Evolutionary conservation across 257 asterid genomes (phyloP).

Genomic region (Scutellaria barbata): DNA sequence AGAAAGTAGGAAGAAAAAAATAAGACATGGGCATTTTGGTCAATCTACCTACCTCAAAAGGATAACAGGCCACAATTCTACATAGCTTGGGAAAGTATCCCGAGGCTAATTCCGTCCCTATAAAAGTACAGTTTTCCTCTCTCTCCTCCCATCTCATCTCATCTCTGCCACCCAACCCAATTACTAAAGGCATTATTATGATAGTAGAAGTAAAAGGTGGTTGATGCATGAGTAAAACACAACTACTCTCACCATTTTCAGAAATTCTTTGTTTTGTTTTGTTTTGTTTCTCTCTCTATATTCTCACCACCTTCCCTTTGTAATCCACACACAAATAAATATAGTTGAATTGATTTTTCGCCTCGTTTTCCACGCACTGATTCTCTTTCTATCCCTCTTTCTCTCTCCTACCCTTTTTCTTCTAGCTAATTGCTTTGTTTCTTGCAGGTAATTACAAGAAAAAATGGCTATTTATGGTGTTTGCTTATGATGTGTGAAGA

Average conservation of each 20-base stretch:
- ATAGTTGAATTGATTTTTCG: constrained; percentile 17
- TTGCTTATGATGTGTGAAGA: not conserved
- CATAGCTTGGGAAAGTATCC: constrained; percentile 21
- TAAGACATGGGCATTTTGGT: not conserved
- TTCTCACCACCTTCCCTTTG: constrained; percentile 39
- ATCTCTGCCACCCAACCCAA: constrained; percentile 28
- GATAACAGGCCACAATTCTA: constrained; percentile 10
- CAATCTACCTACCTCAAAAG: constrained; percentile 12
- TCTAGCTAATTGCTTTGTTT: not conserved
- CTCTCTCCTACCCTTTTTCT: not conserved
- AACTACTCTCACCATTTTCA: constrained; percentile 34
- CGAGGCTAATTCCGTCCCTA: constrained; percentile 30
- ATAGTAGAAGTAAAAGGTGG: constrained; percentile 68
- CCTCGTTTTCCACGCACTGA: constrained; percentile 35
- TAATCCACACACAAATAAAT: constrained; percentile 29
- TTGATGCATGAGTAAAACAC: constrained; percentile 75
- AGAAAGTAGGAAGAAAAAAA: too few relatives aligned
- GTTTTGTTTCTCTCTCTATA: constrained; percentile 18
- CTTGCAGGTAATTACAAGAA: constrained; percentile 16
- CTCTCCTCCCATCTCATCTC: constrained; percentile 22
- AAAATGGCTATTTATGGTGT: not conserved
- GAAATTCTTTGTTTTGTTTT: constrained; percentile 17
- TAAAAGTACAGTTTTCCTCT: not conserved
- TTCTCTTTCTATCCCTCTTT: not conserved
- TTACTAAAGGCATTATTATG: constrained; percentile 49